Percentiles rank a stretch among this genome's conserved stretches.
Evolutionary conservation across 2,329 filamentous ascomycete genomes (phyloP).

Genomic region (Magnaporthiopsis rhizophila): DNA sequence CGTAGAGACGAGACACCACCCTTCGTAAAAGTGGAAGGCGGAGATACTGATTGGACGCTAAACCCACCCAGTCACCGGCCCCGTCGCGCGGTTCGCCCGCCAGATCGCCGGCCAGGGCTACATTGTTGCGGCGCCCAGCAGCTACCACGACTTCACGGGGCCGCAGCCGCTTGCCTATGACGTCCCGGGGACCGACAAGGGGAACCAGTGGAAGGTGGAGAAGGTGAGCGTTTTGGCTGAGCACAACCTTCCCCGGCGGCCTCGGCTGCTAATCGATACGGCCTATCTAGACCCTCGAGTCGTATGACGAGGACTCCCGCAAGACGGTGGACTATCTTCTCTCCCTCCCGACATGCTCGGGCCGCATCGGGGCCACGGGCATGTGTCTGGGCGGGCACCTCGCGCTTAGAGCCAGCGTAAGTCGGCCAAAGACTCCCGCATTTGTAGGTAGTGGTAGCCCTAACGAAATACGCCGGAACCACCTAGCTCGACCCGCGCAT

Average conservation of each 20-base stretch:
- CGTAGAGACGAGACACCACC: too few relatives aligned
- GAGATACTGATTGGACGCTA: neutral
- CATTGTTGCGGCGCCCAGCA: conserved; percentile 84
- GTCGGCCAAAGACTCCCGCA: conserved; percentile 14
- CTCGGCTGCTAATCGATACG: neutral
- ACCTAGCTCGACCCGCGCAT: conserved; percentile 63
- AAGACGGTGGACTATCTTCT: conserved; percentile 64
- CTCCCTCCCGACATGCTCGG: conserved; percentile 68
- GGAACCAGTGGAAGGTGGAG: conserved; percentile 77
- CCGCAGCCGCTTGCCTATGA: conserved; percentile 81
- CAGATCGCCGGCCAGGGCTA: conserved; percentile 91
- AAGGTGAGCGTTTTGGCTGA: conserved; percentile 44
- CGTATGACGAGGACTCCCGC: conserved; percentile 74
- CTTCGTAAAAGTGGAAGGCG: too few relatives aligned
- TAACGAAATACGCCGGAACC: neutral
- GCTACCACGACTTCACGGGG: conserved; percentile 87
- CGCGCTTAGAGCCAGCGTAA: conserved; percentile 50
- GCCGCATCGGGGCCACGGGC: conserved; percentile 68
- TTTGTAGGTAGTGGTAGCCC: neutral
- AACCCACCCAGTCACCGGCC: conserved; percentile 63
- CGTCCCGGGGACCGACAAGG: conserved; percentile 75
- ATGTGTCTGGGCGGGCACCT: conserved; percentile 95
- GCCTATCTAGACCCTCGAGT: conserved; percentile 57
- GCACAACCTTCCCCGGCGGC: neutral
- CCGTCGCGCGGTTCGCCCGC: conserved; percentile 79